Evolutionary conservation across 495 filamentous ascomycete genomes (phyloP), one percentile per base, ranked within the genome.

Genomic region (Aspergillus panamensis): DNA sequence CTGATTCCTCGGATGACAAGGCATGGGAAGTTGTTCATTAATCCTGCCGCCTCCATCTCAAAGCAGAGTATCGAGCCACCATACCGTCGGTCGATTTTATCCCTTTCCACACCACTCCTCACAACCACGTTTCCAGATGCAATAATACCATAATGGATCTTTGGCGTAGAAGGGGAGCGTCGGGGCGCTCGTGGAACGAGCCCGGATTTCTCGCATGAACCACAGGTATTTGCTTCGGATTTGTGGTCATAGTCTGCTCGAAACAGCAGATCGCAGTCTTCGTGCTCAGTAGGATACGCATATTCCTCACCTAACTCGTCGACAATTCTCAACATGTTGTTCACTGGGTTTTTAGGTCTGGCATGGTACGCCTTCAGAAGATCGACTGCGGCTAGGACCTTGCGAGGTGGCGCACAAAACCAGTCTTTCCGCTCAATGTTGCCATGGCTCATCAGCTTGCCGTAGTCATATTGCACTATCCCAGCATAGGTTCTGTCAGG

Each of bases 381-480:
- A 8, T 45, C 45, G 6, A 74, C 33, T 2, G 69, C 70, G 14
- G 56, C 69, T 14, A 73, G 60, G 7, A 77, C 48, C 6, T 62
- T 40, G 9, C 32, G 42, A 8, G 71, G 72, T 17, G 72, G 73
- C 44, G 64, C 61, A 42, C 73, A 70, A 17, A 77, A 49, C 6
- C 59, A 53, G 0, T 73, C 71, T 33, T 70, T 79, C 21, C 66
- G 66, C 51, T 59, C 48, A 51, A 78, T 74, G 4, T 66, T 66
- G 7, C 60, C 66, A 1, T 48, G 35, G 9, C 3, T 20, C 7
- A 61, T n/a, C 8, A 66, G 57, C 37, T 78, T 80, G 3, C 74
- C 77, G 42, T 68, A 69, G 42, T 75, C 69, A 58, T 70, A 72
- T 48, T 75, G 73, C 5, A 75, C 49, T 1, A 68, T 68, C 0